phyloP scores from a whole-genome alignment of 2,329 filamentous ascomycete genomes.

The Dothiorella sarmentorum region DNA sequence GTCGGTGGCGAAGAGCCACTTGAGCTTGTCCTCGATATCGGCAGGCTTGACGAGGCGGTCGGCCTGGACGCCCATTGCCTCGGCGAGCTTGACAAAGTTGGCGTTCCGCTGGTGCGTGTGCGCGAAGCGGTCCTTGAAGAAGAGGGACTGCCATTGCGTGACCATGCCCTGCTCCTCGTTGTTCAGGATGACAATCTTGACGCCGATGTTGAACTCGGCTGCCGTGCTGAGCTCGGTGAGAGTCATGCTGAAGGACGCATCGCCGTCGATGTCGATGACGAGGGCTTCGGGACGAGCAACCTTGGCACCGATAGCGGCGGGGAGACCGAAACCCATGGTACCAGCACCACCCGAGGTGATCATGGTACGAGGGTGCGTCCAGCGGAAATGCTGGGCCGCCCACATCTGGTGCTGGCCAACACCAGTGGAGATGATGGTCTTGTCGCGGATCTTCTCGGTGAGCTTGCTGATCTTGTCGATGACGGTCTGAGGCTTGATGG shows the following conservation, averaged over 20 bases:
- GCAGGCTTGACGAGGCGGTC: constrained; percentile 68
- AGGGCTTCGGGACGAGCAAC: constrained; percentile 76
- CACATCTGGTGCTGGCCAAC: constrained; percentile 99
- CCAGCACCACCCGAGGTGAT: constrained; percentile 94
- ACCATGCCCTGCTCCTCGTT: constrained; percentile 99
- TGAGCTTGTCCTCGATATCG: constrained; percentile 72
- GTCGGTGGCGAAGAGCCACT: constrained; percentile 80
- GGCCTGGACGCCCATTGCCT: constrained; percentile 84
- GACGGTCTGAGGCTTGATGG: constrained; percentile 92
- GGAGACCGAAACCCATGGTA: constrained; percentile 94
- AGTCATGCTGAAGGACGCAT: constrained; percentile 99
- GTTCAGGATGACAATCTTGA: constrained; percentile 93
- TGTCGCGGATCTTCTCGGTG: constrained; percentile 73
- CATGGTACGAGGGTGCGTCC: constrained; percentile 88
- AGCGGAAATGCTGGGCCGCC: constrained; percentile 94
- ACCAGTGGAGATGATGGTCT: constrained; percentile 86
- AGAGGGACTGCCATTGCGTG: constrained; percentile 96
- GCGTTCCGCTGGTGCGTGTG: constrained; percentile 94
- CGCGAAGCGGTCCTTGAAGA: constrained; percentile 89
- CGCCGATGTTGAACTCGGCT: constrained; percentile 91
- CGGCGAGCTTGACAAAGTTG: constrained; percentile 90
- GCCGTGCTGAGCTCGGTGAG: constrained; percentile 91
- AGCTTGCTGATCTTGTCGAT: constrained; percentile 87
- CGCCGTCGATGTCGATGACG: constrained; percentile 94
- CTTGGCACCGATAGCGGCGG: constrained; percentile 92